phyloP scores from a whole-genome alignment of 2,329 filamentous ascomycete genomes.

The Aschersonia sp. region DNA sequence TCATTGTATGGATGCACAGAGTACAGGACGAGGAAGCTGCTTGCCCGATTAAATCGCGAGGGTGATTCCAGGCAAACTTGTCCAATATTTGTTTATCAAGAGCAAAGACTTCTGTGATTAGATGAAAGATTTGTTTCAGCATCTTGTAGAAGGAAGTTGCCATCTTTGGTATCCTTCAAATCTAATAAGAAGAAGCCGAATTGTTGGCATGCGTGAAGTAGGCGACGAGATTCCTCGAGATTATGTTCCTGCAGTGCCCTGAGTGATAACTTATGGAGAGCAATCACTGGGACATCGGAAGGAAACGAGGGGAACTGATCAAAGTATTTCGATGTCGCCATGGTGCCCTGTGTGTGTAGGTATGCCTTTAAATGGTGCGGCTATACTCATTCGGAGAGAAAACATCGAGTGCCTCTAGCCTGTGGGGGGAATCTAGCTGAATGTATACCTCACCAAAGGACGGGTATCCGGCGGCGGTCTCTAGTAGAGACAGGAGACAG shows the following conservation, averaged over 20 bases:
- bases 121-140: not conserved
- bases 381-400: no score
- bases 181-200: not conserved
- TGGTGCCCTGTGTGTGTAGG: not conserved
- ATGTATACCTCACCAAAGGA: no score
- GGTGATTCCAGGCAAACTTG: not conserved
- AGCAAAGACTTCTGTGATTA: not conserved
- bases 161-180: not conserved
- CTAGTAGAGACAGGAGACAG: no score
- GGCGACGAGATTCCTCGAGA: not conserved
- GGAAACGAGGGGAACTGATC: not conserved
- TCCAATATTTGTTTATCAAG: not conserved
- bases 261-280: not conserved
- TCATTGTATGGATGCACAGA: not conserved
- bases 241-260: not conserved
- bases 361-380: no score
- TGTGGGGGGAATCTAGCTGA: no score
- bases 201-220: not conserved
- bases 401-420: no score
- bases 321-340: not conserved
- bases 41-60: not conserved
- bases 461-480: no score
- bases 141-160: not conserved
- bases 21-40: not conserved
- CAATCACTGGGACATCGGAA: not conserved